Percentiles rank a stretch among this genome's conserved stretches.
These are phyloP conservation scores for Sclerotinia nivalis DNA, from an alignment of 2,329 filamentous ascomycete genomes.

Conservation along the genomic window DNA sequence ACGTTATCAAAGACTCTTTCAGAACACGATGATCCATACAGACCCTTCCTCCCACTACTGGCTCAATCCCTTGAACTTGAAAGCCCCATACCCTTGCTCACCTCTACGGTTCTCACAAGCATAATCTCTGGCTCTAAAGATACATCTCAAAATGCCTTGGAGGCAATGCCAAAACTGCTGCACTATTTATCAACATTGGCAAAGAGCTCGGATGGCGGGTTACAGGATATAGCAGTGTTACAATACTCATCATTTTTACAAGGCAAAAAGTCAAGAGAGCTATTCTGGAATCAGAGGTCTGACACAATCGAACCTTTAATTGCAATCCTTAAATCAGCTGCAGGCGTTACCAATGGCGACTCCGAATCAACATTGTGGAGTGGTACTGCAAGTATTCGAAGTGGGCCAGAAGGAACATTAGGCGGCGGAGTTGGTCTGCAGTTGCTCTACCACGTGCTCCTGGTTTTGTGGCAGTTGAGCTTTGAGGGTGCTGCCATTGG, in stretches of 20 bases:
- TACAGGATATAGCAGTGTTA: constrained; percentile 94
- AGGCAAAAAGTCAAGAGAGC: constrained; percentile 68
- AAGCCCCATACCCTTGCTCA: constrained; percentile 85
- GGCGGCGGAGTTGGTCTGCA: constrained; percentile 89
- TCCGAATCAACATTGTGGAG: constrained; percentile 63
- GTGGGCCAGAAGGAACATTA: constrained; percentile 61
- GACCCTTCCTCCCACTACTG: constrained; percentile 80
- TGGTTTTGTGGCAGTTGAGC: constrained; percentile 95
- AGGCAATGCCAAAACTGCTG: constrained; percentile 76
- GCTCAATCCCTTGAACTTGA: constrained; percentile 64
- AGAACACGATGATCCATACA: constrained; percentile 73
- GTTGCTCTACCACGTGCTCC: constrained; percentile 87
- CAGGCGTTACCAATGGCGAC: constrained; percentile 68
- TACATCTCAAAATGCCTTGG: constrained; percentile 61
- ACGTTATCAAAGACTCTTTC: constrained; percentile 75
- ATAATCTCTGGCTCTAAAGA: constrained; percentile 68
- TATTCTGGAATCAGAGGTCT: constrained; percentile 89
- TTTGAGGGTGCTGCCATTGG: constrained; percentile 79
- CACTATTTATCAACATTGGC: constrained; percentile 82
- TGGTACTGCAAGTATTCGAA: constrained; percentile 53
- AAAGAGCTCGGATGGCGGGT: constrained; percentile 81
- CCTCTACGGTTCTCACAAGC: constrained; percentile 80
- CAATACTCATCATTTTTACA: constrained; percentile 85
- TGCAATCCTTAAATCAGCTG: constrained; percentile 78
- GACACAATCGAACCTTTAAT: constrained; percentile 83